Base-by-base conservation (phyloP, 495 filamentous ascomycete genomes). In the Lentithecium fluviatile region DNA sequence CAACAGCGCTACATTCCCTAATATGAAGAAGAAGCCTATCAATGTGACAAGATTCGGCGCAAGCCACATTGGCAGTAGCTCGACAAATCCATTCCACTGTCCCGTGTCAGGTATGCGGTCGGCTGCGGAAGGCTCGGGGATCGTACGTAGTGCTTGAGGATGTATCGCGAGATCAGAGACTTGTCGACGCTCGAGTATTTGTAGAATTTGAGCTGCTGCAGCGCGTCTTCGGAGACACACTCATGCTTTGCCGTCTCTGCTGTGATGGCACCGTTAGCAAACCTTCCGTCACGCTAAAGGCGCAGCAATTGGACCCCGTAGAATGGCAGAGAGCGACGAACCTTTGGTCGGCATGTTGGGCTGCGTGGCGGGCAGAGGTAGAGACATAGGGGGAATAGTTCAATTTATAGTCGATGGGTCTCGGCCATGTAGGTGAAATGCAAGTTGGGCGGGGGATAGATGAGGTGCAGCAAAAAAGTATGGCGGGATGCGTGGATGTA, bases 1-100 rank as follows among this genome's bases (percentile, higher is more conserved):
- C 54, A 97, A 79, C 50, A 91, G 78, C 47, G 80, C 83, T 55
- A 98, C 87, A 71, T 98, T 97, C 47, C 76, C 83, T 13, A 98
- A 77, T 65, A 98, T 95, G 76, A 89, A 97, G 75, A 88, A 83
- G 82, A 98, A 97, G 56, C 94, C 94, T 21, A 98, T 72, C 8
- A 98, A 83, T 64, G 94, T 98, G 36, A 98, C 93, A 83, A 96
- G 92, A 72, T 98, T 98, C 7, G 94, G 94, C 12, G 95, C 95
- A 32, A 98, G 80, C 91, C 92, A 98, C 82, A 96, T 74, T 56
- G 94, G 94, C 64, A 98, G 74, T 32, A 97, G 73, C 72, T 96
- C 84, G 60, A 97, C 95, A 67, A 94, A 94, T 48, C 87, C 91
- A 83, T 96, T 97, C 94, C 94, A 98, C 93, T 97, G 62, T 15